These are phyloP conservation scores for Parascedosporium putredinis DNA, from an alignment of 2,329 filamentous ascomycete genomes.

Conservation along the genomic window DNA sequence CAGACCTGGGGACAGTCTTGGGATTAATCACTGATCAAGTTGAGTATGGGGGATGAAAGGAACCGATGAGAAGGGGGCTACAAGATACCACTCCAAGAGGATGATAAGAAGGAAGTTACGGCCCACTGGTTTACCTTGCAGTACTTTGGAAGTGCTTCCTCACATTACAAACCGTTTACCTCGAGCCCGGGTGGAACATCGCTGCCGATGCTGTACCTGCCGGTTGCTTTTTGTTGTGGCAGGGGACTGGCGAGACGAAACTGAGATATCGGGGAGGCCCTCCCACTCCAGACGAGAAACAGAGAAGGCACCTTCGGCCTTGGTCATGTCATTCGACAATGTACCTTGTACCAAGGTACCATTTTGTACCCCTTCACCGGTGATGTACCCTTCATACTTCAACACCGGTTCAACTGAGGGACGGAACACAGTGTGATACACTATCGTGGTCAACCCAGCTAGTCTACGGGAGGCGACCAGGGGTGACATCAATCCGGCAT, in stretches of 20 bases:
- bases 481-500: background rate
- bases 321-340: no score
- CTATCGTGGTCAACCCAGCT: no score
- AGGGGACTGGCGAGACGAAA: background rate
- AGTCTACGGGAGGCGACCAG: no score
- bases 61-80: background rate
- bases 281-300: no score
- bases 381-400: no score
- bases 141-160: background rate
- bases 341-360: no score
- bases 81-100: background rate
- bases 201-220: constrained; percentile 2
- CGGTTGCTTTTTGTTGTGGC: constrained; percentile 6
- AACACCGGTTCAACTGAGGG: no score
- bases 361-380: no score
- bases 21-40: background rate
- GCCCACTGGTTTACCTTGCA: background rate
- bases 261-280: background rate
- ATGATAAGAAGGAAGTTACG: background rate
- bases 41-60: background rate
- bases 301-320: no score
- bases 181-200: background rate
- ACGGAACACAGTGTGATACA: no score
- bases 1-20: background rate
- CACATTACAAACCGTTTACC: background rate